Evolutionary conservation across 805 yeast species (phyloP).

Genomic region (Helenozyma baotianmanensis): DNA sequence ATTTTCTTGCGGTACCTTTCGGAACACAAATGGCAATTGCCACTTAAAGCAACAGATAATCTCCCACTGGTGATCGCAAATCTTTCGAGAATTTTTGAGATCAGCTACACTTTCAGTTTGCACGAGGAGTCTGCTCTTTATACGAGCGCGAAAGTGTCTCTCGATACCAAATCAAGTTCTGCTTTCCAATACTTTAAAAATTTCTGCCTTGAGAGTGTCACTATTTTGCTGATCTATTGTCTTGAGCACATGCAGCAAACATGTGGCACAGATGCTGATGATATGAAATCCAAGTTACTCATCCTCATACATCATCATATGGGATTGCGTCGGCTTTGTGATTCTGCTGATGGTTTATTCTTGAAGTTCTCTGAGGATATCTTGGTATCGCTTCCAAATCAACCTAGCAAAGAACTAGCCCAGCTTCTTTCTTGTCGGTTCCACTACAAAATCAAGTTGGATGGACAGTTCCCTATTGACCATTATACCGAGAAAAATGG

Average conservation of each 20-base stretch:
- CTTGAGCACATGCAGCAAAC: conserved; percentile 7
- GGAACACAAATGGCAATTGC: conserved; percentile 31
- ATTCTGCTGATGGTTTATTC: conserved; percentile 56
- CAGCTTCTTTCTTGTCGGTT: conserved; percentile 79
- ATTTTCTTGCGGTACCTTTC: conserved; percentile 27
- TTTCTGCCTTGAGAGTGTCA: conserved; percentile 33
- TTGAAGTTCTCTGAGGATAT: conserved; percentile 55
- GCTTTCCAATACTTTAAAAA: conserved; percentile 47
- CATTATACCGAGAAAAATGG: conserved; percentile 45
- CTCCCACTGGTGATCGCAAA: conserved; percentile 13
- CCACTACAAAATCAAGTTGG: conserved; percentile 59
- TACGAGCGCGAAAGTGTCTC: conserved; percentile 35
- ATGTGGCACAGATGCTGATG: no score
- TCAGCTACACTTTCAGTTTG: conserved; percentile 46
- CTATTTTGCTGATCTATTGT: conserved; percentile 38
- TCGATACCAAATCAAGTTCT: conserved; percentile 38
- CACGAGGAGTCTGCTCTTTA: conserved; percentile 48
- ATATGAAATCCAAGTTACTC: conserved; percentile 39
- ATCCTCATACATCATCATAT: conserved; percentile 67
- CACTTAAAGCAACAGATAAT: conserved; percentile 2
- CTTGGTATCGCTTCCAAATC: conserved; percentile 42
- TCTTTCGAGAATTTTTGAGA: conserved; percentile 30
- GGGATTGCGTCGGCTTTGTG: conserved; percentile 69
- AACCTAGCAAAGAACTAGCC: conserved; percentile 60
- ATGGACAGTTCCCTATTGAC: conserved; percentile 58